A percentile compares a stretch with the other conserved stretches of the same genome.
Conservation (phyloP, 345 rosid genomes). For the Acer saccharum region DNA sequence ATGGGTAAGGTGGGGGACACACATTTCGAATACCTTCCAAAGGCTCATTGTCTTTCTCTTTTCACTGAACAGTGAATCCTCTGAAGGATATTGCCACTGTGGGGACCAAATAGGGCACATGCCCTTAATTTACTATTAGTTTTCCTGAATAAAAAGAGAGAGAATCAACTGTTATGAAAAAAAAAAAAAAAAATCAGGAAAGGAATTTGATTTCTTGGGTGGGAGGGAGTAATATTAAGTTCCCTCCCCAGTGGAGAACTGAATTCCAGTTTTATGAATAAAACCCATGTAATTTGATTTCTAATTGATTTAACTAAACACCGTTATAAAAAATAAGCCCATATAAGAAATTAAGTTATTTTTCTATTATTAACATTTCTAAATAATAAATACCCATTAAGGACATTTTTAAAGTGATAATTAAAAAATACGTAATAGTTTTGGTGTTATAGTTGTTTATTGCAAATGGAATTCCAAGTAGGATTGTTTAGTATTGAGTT, state of each 20-base stretch:
- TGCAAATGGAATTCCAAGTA: conserved; percentile 59
- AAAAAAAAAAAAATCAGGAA: too few relatives aligned
- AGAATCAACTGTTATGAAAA: too few relatives aligned
- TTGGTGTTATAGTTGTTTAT: conserved; percentile 4
- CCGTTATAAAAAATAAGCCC: too few relatives aligned
- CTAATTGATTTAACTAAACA: too few relatives aligned
- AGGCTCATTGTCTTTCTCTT: conserved; percentile 13
- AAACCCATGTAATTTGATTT: not conserved
- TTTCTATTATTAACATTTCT: too few relatives aligned
- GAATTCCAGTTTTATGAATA: too few relatives aligned
- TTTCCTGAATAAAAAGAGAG: too few relatives aligned
- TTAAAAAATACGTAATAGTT: not conserved
- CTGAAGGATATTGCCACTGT: conserved; percentile 27
- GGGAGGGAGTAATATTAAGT: too few relatives aligned
- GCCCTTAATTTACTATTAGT: not conserved
- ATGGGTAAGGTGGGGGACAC: conserved; percentile 24
- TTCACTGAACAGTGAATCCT: conserved; percentile 19
- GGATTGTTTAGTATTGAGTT: conserved; percentile 24
- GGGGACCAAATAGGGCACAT: conserved; percentile 35
- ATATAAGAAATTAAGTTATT: too few relatives aligned
- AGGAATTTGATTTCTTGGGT: too few relatives aligned
- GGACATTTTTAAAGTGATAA: conserved; percentile 15
- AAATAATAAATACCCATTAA: not conserved
- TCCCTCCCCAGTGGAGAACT: too few relatives aligned
- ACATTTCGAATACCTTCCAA: conserved; percentile 32